Evolutionary conservation across 73 alveolate species (phyloP).

Genomic region (Tetrahymena thermophila): DNA sequence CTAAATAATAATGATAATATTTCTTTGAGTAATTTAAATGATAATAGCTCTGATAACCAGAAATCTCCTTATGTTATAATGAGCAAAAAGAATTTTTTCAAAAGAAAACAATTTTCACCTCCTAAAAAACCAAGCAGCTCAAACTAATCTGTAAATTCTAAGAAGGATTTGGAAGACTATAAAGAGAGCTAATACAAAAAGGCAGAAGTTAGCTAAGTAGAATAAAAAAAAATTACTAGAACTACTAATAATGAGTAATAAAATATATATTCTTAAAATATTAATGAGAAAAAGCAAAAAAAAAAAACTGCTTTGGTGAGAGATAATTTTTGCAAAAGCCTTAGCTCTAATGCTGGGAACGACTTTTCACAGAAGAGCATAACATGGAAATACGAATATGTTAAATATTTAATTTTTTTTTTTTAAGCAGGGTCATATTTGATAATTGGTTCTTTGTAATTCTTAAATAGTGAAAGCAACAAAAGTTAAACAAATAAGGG

Average conservation of each 20-base stretch:
- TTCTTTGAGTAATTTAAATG: neutral
- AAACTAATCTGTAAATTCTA: neutral
- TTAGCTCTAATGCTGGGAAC: neutral
- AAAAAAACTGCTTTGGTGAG: neutral
- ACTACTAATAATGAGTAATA: neutral
- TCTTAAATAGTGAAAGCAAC: neutral
- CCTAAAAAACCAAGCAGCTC: neutral
- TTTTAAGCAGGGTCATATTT: neutral
- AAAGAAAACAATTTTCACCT: neutral
- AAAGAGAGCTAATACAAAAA: neutral
- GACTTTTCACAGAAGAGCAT: too few species aligned
- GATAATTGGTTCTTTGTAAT: neutral
- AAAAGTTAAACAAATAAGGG: neutral
- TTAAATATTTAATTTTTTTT: neutral
- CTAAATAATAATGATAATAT: too few species aligned
- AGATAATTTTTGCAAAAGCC: neutral
- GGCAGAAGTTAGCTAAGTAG: neutral
- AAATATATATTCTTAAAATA: too few species aligned
- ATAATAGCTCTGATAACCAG: neutral
- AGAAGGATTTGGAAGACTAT: neutral
- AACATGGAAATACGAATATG: neutral
- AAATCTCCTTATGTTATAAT: neutral
- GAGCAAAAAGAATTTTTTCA: neutral
- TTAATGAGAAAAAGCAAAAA: too few species aligned
- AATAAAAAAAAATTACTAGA: neutral